Base-by-base conservation (phyloP, 164 flowering plant species). In the Magnolia officinalis region DNA sequence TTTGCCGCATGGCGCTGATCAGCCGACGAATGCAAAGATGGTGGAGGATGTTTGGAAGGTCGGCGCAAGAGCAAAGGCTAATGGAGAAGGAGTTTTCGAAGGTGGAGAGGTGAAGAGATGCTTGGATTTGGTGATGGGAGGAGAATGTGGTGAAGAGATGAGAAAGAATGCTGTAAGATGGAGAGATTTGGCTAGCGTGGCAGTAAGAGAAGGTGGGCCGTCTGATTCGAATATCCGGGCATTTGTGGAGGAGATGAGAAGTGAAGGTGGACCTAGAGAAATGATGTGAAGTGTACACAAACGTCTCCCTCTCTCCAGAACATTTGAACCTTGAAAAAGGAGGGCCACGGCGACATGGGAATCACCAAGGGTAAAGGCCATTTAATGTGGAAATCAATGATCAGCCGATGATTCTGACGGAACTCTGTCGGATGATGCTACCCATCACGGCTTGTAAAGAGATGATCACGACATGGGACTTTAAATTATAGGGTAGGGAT, bases 101-200 rank as follows among this genome's bases (percentile, higher is more conserved):
- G 45, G 72, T 18, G 64, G 50, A 19, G 77, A 75, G 19, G n/a
- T 75, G 52, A 50, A 67, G 49, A 50, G 50, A 8, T 50, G 77
- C 59, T 13, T 75, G 21, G 63, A 66, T 7, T 20, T 16, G 76
- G 70, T 50, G 21, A 64, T 74, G 58, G 18, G 20, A 6, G 68
- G 67, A 8, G 66, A 52, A 14, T 8, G 70, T 10, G 52, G 59
- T 26, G 16, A 23, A 23, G 63, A 66, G 45, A 16, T 67, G 75
- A 78, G 78, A 68, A 61, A 64, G 77, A 85, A 81, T 26, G 86
- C 85, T 0, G 23, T 18, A 69, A 77, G 72, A 55, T 74, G 82
- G 82, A 83, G 66, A n/a, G 81, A 75, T 5, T 72, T 76, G 71
- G 84, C 83, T 0, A 59, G 76, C 7, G 82, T 74, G 31, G 82